Evolutionary conservation across 306 rosid species (phyloP).

Genomic region (Fragaria nilgerrensis): DNA sequence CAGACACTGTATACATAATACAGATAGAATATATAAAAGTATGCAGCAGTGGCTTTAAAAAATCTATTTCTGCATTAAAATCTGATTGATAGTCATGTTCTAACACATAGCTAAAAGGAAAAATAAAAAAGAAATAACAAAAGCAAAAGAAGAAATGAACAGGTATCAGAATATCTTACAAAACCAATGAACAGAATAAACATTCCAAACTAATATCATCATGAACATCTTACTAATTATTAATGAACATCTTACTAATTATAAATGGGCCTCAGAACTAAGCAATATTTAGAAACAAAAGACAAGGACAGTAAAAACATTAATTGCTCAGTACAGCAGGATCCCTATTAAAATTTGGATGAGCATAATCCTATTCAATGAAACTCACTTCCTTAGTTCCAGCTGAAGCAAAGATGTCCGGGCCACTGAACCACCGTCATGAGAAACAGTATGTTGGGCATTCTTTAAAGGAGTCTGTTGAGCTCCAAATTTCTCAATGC

Average conservation of each 20-base stretch:
- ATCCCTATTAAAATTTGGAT: background rate
- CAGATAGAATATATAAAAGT: background rate
- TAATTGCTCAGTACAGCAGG: constrained; percentile 2
- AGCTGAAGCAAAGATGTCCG: constrained; percentile 12
- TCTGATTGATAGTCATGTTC: background rate
- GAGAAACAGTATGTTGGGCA: background rate
- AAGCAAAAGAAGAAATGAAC: too few relatives aligned
- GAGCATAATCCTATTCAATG: background rate
- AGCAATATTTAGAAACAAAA: background rate
- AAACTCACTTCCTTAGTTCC: constrained; percentile 23
- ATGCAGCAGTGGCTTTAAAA: background rate
- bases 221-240: background rate
- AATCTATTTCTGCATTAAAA: constrained; percentile 2
- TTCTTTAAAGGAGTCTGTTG: background rate
- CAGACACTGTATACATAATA: constrained; percentile 1
- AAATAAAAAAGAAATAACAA: constrained; percentile 11
- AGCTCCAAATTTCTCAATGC: constrained; percentile 40
- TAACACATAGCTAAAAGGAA: background rate
- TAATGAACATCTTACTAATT: background rate
- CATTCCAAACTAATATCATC: background rate
- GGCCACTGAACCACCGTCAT: constrained; percentile 3
- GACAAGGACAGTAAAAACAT: background rate
- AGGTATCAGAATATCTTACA: background rate
- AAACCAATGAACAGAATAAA: background rate
- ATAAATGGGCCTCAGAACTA: background rate